phyloP scores from a whole-genome alignment of 2,329 filamentous ascomycete genomes.

The Ophiostoma sp. region DNA sequence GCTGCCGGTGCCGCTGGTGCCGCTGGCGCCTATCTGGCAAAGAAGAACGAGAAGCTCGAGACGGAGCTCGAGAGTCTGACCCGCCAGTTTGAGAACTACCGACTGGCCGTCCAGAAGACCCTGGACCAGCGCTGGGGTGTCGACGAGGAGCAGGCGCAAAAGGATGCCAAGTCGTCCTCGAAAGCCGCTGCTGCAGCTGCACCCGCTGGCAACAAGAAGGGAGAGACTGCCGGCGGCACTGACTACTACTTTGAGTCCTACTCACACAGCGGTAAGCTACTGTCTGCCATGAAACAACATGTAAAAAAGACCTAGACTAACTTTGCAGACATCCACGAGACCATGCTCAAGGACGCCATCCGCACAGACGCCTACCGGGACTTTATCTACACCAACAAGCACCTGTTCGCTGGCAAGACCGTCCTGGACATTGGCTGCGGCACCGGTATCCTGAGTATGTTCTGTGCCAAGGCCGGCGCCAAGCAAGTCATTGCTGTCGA shows the following conservation, averaged over 20 bases:
- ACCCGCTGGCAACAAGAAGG: constrained; percentile 25
- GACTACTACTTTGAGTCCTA: constrained; percentile 59
- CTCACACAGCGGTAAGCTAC: constrained; percentile 51
- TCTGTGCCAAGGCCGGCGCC: constrained; percentile 86
- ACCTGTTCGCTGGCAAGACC: constrained; percentile 77
- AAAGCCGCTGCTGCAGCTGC: constrained; percentile 1
- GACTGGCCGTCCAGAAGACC: constrained; percentile 59
- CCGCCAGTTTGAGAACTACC: constrained; percentile 60
- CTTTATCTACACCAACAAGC: constrained; percentile 89
- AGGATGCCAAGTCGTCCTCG: constrained; percentile 27
- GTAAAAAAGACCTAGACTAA: neutral
- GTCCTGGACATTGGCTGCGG: constrained; percentile 90
- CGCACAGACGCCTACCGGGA: constrained; percentile 90
- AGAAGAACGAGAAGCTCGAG: constrained; percentile 53
- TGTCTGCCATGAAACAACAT: neutral
- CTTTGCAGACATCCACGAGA: constrained; percentile 75
- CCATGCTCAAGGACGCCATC: constrained; percentile 86
- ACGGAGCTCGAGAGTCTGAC: constrained; percentile 56
- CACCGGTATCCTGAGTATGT: constrained; percentile 81
- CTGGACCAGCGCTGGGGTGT: constrained; percentile 61
- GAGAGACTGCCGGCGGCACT: constrained; percentile 36
- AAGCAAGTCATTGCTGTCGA: constrained; percentile 85
- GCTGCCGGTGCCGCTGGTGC: neutral
- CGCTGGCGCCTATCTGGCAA: constrained; percentile 33
- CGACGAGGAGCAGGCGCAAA: constrained; percentile 41